Evolutionary conservation across 2,329 filamentous ascomycete genomes (phyloP).

Genomic region (Aspergillus versicolor): DNA sequence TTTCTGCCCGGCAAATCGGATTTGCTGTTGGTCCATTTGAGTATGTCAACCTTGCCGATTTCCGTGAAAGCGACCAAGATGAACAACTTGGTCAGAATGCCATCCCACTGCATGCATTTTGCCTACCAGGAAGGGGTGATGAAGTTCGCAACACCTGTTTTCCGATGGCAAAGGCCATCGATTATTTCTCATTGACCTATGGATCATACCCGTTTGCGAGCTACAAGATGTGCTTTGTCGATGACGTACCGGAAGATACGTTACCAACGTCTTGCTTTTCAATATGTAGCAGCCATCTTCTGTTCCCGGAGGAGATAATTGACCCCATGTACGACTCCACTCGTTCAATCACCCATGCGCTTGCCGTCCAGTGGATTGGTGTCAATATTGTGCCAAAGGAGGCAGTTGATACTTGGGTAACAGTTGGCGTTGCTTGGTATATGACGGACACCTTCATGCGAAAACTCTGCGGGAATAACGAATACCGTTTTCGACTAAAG

Average conservation of each 20-base stretch:
- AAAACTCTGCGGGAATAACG: conserved; percentile 88
- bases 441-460: conserved; percentile 94
- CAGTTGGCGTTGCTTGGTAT: conserved; percentile 86
- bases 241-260: conserved; percentile 77
- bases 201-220: conserved; percentile 88
- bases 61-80: conserved; percentile 85
- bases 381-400: conserved; percentile 86
- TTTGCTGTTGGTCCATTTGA: conserved; percentile 96
- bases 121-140: conserved; percentile 75
- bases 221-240: conserved; percentile 92
- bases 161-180: conserved; percentile 80
- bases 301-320: conserved; percentile 81
- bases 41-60: conserved; percentile 84
- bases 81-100: conserved; percentile 86
- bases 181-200: conserved; percentile 84
- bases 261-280: conserved; percentile 78
- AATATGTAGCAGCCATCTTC: conserved; percentile 79
- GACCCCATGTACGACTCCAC: conserved; percentile 82
- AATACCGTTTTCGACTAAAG: conserved; percentile 89
- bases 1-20: conserved; percentile 84
- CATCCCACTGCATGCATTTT: conserved; percentile 87
- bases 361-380: conserved; percentile 92
- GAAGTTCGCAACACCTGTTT: conserved; percentile 86
- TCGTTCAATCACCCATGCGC: conserved; percentile 73
- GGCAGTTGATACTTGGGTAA: conserved; percentile 80